Conservation (phyloP, 2,329 filamentous ascomycete genomes). For the Cladosporium oxysporum region DNA sequence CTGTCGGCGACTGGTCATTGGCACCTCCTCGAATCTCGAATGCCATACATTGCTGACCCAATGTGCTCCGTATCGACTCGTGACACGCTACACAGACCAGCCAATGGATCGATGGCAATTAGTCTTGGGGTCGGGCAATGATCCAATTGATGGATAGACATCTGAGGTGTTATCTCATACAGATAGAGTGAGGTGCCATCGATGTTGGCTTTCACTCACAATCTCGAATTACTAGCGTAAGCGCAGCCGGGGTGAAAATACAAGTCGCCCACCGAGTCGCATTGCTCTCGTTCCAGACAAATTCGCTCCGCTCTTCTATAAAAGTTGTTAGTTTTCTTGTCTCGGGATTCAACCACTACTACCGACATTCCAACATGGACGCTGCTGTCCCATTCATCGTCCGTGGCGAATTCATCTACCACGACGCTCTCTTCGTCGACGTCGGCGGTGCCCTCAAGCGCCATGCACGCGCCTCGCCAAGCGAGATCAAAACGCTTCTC, state of each 20-base stretch:
- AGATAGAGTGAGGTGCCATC: background rate
- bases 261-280: too few species aligned
- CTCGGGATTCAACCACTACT: background rate
- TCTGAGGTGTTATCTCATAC: background rate
- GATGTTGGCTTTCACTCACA: background rate
- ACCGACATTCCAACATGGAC: conserved; percentile 21
- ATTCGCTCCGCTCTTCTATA: too few species aligned
- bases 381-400: conserved; percentile 24
- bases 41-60: too few species aligned
- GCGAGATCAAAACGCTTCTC: conserved; percentile 30
- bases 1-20: too few species aligned
- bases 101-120: too few species aligned
- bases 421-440: conserved; percentile 33
- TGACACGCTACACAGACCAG: too few species aligned
- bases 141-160: background rate
- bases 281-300: background rate
- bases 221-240: background rate
- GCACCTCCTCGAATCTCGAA: too few species aligned
- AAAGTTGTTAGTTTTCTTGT: too few species aligned
- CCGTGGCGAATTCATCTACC: conserved; percentile 35
- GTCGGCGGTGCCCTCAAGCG: conserved; percentile 33
- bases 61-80: too few species aligned
- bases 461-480: conserved; percentile 31
- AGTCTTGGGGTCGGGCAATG: background rate
- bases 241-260: too few species aligned